Percentiles rank a stretch among this genome's conserved stretches.
Conservation (phyloP, 441 rosid species). For the Bruguiera hainesii region DNA sequence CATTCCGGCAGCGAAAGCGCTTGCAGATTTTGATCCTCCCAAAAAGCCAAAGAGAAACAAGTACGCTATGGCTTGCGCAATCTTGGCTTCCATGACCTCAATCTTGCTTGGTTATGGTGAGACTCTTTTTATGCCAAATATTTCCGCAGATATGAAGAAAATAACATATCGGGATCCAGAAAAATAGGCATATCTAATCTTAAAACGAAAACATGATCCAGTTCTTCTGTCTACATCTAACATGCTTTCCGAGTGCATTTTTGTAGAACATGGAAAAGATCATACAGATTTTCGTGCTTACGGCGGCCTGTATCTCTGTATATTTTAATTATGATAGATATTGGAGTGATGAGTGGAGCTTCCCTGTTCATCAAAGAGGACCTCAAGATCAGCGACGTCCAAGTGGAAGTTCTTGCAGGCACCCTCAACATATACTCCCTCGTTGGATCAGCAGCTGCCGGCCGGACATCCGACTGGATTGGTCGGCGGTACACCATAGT, state of each 20-base stretch:
- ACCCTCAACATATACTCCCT: conserved; percentile 50
- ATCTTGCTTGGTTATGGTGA: conserved; percentile 79
- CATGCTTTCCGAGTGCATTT: too few species aligned
- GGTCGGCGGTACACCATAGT: conserved; percentile 80
- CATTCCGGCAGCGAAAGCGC: conserved; percentile 18
- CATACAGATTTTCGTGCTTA: too few species aligned
- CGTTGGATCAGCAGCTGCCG: conserved; percentile 62
- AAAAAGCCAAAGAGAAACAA: conserved; percentile 62
- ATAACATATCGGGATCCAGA: too few species aligned
- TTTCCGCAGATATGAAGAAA: too few species aligned
- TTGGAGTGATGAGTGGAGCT: conserved; percentile 70
- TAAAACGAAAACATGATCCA: too few species aligned
- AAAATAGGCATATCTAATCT: too few species aligned
- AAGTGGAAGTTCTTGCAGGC: conserved; percentile 54
- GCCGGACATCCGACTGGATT: conserved; percentile 71
- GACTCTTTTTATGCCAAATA: background rate
- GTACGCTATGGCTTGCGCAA: conserved; percentile 66
- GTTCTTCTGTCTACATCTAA: too few species aligned
- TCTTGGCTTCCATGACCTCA: conserved; percentile 82
- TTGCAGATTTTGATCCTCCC: conserved; percentile 50
- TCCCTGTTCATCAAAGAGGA: conserved; percentile 39
- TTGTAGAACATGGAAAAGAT: too few species aligned
- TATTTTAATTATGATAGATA: conserved; percentile 29
- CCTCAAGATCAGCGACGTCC: conserved; percentile 29
- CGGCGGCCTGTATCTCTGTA: background rate